phyloP scores from a whole-genome alignment of 306 rosid genomes.

The Gastrolobium villosum region DNA sequence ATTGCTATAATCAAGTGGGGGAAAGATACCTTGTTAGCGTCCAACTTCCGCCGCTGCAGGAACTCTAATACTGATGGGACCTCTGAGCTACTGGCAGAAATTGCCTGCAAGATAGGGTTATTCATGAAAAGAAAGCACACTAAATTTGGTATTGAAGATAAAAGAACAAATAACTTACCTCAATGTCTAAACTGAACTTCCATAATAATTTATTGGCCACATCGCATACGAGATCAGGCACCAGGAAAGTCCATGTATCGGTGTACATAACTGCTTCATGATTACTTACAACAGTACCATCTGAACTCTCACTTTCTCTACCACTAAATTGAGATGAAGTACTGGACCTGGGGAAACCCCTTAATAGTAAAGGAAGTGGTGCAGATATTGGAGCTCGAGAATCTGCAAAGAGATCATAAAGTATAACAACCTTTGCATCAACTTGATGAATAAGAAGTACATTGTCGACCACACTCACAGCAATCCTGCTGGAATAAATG shows the following conservation, averaged over 20 bases:
- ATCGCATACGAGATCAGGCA: conserved; percentile 90
- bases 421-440: conserved; percentile 96
- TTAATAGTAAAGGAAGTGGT: conserved; percentile 89
- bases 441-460: conserved; percentile 95
- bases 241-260: conserved; percentile 83
- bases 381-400: conserved; percentile 96
- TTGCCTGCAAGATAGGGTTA: conserved; percentile 68
- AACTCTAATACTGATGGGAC: conserved; percentile 90
- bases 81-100: conserved; percentile 97
- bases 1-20: conserved; percentile 16
- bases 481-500: conserved; percentile 87
- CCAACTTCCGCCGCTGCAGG: conserved; percentile 93
- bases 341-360: conserved; percentile 80
- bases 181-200: conserved; percentile 91
- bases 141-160: conserved; percentile 25
- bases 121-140: conserved; percentile 41
- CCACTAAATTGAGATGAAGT: conserved; percentile 63
- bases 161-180: conserved; percentile 63
- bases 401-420: conserved; percentile 89
- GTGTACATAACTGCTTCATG: conserved; percentile 72
- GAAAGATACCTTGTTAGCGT: conserved; percentile 74
- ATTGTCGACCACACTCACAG: conserved; percentile 93
- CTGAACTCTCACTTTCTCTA: conserved; percentile 68
- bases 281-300: conserved; percentile 54
- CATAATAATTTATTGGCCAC: conserved; percentile 73